Base-by-base conservation (phyloP, 352 stramenopile genomes). In the Globisporangium radiosum region DNA sequence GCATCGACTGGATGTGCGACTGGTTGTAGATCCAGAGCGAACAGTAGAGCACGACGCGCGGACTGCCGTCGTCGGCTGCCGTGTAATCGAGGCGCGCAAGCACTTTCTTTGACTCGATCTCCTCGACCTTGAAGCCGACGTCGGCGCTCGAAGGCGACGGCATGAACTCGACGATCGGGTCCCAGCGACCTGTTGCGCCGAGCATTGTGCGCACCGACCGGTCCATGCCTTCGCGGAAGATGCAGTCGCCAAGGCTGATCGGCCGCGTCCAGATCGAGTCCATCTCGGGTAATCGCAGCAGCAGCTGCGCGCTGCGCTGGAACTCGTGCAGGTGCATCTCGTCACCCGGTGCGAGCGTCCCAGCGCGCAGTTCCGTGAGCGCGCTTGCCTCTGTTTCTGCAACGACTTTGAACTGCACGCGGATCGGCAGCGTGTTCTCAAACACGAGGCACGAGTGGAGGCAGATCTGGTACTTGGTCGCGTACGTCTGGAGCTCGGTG, bases 21-120 rank as follows among this genome's bases (percentile, higher is more conserved):
- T 96, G 85, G 55, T 96, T 96, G 64, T 94, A 96, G n/a, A 96
- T 78, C 87, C 87, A 96, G 11, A 94, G 60, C 3, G 79, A 90
- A n/a, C 78, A 78, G 54, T 79, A 96, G 4, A 96, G 56, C 15
- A 94, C 87, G 45, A 94, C 82, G 15, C 87, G 83, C 15, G 87
- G 87, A 40, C 80, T 92, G 13, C 84, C 85, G 63, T 94, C 79
- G 59, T 93, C 83, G 37, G 87, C 72, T 10, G 83, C 74, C 9
- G 87, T 92, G 68, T 89, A 94, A 47, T 96, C 87, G 13, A 96
- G 68, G 3, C 85, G 81, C n/a, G 85, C 81, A 13, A 76, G 72
- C 17, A 94, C 66, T 59, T 76, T 77, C 56, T 79, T 89, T 4
- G 73, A 78, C 2, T 88, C 70, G 1, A 82, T 61, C 44, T 90